Base-by-base conservation (phyloP, 2,329 filamentous ascomycete genomes). In the Phaeophleospora eucalypticola region DNA sequence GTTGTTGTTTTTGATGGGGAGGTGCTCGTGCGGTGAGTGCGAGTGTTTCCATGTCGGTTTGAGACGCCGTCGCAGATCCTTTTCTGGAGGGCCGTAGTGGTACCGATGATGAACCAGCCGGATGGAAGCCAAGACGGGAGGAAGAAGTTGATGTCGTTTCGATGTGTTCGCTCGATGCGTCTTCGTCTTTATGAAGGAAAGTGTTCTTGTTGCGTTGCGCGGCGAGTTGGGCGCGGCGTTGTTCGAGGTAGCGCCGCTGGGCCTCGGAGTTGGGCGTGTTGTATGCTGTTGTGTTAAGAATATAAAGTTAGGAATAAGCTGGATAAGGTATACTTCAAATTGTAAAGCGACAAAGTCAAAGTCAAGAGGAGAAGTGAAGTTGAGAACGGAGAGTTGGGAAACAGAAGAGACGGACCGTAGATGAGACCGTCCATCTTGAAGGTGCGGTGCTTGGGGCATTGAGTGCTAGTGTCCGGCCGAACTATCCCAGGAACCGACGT, bases 221-320 rank as follows among this genome's bases (percentile, higher is more conserved):
- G 16, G 37, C 43, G 36, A 53, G n/a, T 21, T 48, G 46, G 9
- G 51, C 49, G 19, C 46, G 43, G 19, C 54, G 55, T 16, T 27
- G 44, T 33, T 53, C 51, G 4, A 38, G 49, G 40, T 46, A 58
- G 24, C 41, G 38, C 27, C 47, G 36, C 41, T 54, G 58, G 33
- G 36, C 53, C 17, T 39, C 33, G 15, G 58, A 56, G n/a, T 44
- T 45, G n/a, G 56, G 46, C 43, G 34, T 42, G 43, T 58, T 54
- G 36, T 49, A 49, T 41, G 52, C 53, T 46, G 52, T 58, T 35
- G n/a, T n/a, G n/a, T n/a, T n/a, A n/a, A n/a, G n/a, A n/a, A n/a
- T n/a, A n/a, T n/a, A n/a, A n/a, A n/a, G n/a, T n/a, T n/a, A n/a
- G n/a, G n/a, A n/a, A n/a, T n/a, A n/a, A n/a, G n/a, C n/a, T n/a